Base-by-base conservation (phyloP, 768 basidiomycete species). In the Leccinum disarticulatum region DNA sequence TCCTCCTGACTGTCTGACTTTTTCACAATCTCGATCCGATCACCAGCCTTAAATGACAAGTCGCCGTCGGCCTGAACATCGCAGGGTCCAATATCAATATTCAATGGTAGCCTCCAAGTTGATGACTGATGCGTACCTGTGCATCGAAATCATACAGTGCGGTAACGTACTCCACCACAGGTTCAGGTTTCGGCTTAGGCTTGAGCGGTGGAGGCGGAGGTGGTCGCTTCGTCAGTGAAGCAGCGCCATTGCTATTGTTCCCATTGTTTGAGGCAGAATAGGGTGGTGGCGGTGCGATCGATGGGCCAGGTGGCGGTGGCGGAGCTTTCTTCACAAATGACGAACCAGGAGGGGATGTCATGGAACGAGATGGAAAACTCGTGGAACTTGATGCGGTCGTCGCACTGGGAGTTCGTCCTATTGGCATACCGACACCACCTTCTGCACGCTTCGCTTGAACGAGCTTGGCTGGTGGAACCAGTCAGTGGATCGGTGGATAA, bases 131-230 rank as follows among this genome's bases (percentile, higher is more conserved):
- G 69, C 78, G 56, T 69, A 86, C 88, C 83, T 96, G 95, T 19
- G 97, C 93, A 36, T 80, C 82, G 71, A 96, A 99, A 73, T 99
- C 97, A 70, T 97, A 99, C 68, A 98, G 70, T 31, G 97, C 97
- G 10, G 92, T 88, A 27, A 95, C 94, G 68, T 93, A 94, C 72
- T 87, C 83, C 3, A 81, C 76, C 54, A 77, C 77, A 2, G 84
- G 84, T 31, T 80, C 78, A 8, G 82, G 79, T 72, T 90, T 91
- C 6, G 92, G 92, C 71, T 94, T 95, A 1, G 92, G 85, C 76
- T 94, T 95, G 66, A 95, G 70, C 2, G 94, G 89, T 8, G 96
- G 96, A 0, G 96, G 96, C 0, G 96, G 96, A 0, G 95, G 95
- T 0, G 95, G 91, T 1, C 89, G 85, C 67, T 88, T 84, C 75